phyloP scores from a whole-genome alignment of 1,139 yeast genomes.

The Suhomyces yuchorum region DNA sequence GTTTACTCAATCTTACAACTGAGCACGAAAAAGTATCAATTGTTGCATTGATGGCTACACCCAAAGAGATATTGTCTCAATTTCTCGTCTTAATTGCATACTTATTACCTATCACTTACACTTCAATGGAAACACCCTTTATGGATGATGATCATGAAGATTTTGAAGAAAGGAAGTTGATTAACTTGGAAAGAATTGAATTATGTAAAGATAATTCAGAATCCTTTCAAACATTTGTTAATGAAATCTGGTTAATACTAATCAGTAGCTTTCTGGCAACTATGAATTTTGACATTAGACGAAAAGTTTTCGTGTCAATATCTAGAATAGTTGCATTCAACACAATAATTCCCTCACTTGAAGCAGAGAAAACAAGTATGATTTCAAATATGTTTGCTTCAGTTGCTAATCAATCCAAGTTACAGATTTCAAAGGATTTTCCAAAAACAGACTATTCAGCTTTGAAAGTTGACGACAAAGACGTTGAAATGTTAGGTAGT shows the following conservation, averaged over 20 bases:
- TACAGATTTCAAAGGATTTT: slow-evolving; percentile 24
- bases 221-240: slow-evolving; percentile 46
- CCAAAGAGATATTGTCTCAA: slow-evolving; percentile 62
- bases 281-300: slow-evolving; percentile 67
- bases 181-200: slow-evolving; percentile 32
- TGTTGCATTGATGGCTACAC: slow-evolving; percentile 75
- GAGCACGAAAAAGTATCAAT: slow-evolving; percentile 34
- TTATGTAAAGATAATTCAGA: slow-evolving; percentile 27
- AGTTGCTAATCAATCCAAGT: slow-evolving; percentile 63
- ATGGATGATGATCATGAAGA: slow-evolving; percentile 29
- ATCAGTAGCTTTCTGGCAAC: slow-evolving; percentile 74
- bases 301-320: slow-evolving; percentile 58
- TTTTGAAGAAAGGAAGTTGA: slow-evolving; percentile 26
- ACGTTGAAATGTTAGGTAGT: slow-evolving; percentile 18
- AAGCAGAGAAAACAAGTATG: slow-evolving; percentile 26
- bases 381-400: slow-evolving; percentile 63
- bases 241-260: slow-evolving; percentile 58
- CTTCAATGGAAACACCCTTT: slow-evolving; percentile 35
- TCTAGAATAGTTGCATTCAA: slow-evolving; percentile 51
- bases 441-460: not conserved
- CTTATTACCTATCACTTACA: slow-evolving; percentile 52
- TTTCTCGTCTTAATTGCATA: slow-evolving; percentile 60
- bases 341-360: slow-evolving; percentile 20
- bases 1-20: slow-evolving; percentile 18
- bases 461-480: slow-evolving; percentile 10